A percentile compares a stretch with the other conserved stretches of the same genome.
phyloP scores from a whole-genome alignment of 768 basidiomycete species.

The Lentinula aciculospora region DNA sequence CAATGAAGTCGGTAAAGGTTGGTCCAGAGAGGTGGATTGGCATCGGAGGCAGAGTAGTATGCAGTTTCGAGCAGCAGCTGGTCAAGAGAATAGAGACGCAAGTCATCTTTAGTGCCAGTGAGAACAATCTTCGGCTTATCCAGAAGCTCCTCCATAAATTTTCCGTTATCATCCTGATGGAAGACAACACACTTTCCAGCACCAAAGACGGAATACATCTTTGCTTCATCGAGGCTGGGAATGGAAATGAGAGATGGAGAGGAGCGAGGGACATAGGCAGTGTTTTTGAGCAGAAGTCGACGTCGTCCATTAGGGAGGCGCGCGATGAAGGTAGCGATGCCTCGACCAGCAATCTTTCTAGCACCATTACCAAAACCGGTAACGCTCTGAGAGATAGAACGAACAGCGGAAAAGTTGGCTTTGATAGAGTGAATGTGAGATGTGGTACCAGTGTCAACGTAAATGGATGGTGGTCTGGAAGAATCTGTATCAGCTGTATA shows the following conservation, averaged over 20 bases:
- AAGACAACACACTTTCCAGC: slow-evolving; percentile 9
- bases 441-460: slow-evolving; percentile 12
- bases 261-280: slow-evolving; percentile 10
- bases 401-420: slow-evolving; percentile 7
- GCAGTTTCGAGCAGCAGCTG: not conserved
- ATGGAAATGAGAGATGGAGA: slow-evolving; percentile 11
- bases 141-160: too few relatives aligned
- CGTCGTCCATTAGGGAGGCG: slow-evolving; percentile 4
- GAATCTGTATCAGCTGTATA: slow-evolving; percentile 3
- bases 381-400: not conserved
- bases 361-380: slow-evolving; percentile 11
- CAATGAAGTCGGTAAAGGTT: slow-evolving; percentile 9
- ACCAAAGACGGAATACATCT: slow-evolving; percentile 11
- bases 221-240: slow-evolving; percentile 9
- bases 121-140: slow-evolving; percentile 6
- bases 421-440: too few relatives aligned
- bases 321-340: slow-evolving; percentile 2
- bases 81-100: slow-evolving; percentile 11
- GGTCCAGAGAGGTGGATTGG: not conserved
- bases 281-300: too few relatives aligned
- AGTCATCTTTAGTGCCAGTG: slow-evolving; percentile 3
- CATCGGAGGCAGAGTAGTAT: not conserved
- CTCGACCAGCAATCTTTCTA: slow-evolving; percentile 10
- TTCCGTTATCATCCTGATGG: slow-evolving; percentile 8
- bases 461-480: not conserved